Evolutionary conservation across 768 basidiomycete species (phyloP).

Genomic region (Collybiopsis luxurians): DNA sequence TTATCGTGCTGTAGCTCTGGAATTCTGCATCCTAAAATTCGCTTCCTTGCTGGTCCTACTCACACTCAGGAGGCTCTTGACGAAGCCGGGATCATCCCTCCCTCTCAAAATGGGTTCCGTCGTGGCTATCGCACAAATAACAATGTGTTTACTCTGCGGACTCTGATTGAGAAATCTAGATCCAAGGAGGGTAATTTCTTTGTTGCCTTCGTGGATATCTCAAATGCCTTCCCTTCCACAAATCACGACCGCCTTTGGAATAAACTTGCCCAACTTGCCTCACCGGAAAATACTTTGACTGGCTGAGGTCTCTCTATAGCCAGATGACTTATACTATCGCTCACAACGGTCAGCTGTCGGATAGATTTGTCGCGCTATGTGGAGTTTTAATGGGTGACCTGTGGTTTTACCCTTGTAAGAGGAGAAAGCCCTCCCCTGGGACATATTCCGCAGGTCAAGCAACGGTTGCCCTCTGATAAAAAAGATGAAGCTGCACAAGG

Average conservation of each 20-base stretch:
- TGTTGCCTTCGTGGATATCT: conserved; percentile 20
- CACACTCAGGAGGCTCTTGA: too few species aligned
- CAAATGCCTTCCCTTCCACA: conserved; percentile 33
- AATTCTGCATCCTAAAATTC: too few species aligned
- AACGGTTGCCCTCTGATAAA: too few species aligned
- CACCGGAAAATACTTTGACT: conserved; percentile 10
- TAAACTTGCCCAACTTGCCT: conserved; percentile 21
- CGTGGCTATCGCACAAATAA: conserved; percentile 23
- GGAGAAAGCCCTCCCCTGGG: too few species aligned
- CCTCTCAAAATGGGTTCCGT: conserved; percentile 29
- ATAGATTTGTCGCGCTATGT: neutral
- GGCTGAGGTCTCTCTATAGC: conserved; percentile 6
- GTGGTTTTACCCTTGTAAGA: too few species aligned
- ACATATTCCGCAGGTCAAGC: too few species aligned
- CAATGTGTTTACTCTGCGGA: conserved; percentile 20
- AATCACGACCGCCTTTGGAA: conserved; percentile 29
- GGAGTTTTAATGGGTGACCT: too few species aligned
- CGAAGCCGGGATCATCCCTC: conserved; percentile 16
- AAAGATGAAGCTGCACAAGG: too few species aligned
- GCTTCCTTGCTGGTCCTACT: too few species aligned
- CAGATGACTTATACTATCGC: neutral
- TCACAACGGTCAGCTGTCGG: neutral
- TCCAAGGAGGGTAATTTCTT: conserved; percentile 10
- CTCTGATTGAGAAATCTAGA: conserved; percentile 16
- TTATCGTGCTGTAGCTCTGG: too few species aligned